Percentiles rank a stretch among this genome's conserved stretches.
Evolutionary conservation across 192 early-diverging fungal genomes (phyloP).

Genomic region (Coemansia sp.): DNA sequence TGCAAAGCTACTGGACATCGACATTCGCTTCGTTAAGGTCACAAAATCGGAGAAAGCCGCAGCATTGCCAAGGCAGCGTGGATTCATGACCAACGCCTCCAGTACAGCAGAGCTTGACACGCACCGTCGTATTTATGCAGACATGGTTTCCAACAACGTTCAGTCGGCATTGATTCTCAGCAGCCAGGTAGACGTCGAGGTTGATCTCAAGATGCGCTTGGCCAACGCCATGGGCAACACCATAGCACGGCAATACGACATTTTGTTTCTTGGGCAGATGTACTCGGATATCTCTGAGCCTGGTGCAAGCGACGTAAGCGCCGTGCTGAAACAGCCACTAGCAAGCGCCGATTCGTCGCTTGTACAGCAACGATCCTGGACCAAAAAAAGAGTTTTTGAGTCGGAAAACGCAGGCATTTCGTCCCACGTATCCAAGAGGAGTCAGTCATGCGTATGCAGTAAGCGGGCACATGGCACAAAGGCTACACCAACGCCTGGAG

Average conservation of each 20-base stretch:
- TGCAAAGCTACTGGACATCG: slow-evolving; percentile 21
- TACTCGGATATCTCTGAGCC: slow-evolving; percentile 25
- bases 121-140: slow-evolving; percentile 26
- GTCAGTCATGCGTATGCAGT: slow-evolving; percentile 28
- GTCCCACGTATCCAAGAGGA: slow-evolving; percentile 24
- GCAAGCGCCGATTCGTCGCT: neutral
- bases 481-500: slow-evolving; percentile 12
- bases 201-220: slow-evolving; percentile 27
- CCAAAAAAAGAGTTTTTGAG: slow-evolving; percentile 14
- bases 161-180: slow-evolving; percentile 32
- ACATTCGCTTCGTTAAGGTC: slow-evolving; percentile 14
- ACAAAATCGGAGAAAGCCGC: neutral
- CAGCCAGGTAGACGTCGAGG: slow-evolving; percentile 25
- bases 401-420: slow-evolving; percentile 9
- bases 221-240: slow-evolving; percentile 13
- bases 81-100: neutral
- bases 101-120: slow-evolving; percentile 24
- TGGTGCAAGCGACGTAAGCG: neutral
- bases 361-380: slow-evolving; percentile 13
- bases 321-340: slow-evolving; percentile 15
- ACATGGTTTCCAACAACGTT: slow-evolving; percentile 18
- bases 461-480: slow-evolving; percentile 17
- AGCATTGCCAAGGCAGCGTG: neutral
- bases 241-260: slow-evolving; percentile 10
- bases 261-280: slow-evolving; percentile 27